phyloP scores from a whole-genome alignment of 2,329 filamentous ascomycete species.

The Didymosphaeria variabile region DNA sequence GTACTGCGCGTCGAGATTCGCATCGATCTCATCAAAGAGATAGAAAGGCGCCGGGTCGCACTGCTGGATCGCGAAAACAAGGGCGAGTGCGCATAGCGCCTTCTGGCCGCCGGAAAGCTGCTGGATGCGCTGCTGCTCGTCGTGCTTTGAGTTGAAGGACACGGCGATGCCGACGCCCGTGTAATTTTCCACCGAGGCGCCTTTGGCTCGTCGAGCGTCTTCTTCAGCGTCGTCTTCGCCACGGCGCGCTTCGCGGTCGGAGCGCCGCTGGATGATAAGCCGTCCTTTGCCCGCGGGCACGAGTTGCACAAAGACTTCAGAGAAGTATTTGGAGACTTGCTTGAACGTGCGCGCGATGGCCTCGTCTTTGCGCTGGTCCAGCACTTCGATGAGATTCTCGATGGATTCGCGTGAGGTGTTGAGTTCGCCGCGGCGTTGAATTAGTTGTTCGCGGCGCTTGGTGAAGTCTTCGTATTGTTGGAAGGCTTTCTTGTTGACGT shows the following conservation, averaged over 20 bases:
- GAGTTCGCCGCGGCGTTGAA: conserved; percentile 84
- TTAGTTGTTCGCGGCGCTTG: conserved; percentile 85
- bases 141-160: conserved; percentile 97
- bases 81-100: conserved; percentile 94
- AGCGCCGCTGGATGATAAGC: conserved; percentile 90
- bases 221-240: conserved; percentile 66
- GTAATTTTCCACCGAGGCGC: conserved; percentile 83
- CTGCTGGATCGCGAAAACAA: conserved; percentile 98
- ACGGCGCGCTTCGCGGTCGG: conserved; percentile 77
- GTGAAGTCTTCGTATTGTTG: conserved; percentile 99
- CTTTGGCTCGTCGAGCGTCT: conserved; percentile 42
- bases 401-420: conserved; percentile 88
- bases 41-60: conserved; percentile 98
- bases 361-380: conserved; percentile 96
- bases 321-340: conserved; percentile 93
- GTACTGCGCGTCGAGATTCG: conserved; percentile 97
- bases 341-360: conserved; percentile 98
- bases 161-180: conserved; percentile 96
- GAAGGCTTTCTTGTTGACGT: conserved; percentile 99
- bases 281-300: conserved; percentile 93
- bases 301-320: conserved; percentile 90
- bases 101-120: conserved; percentile 98
- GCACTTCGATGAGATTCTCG: conserved; percentile 87
- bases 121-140: conserved; percentile 97
- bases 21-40: conserved; percentile 98